These are phyloP conservation scores for Posidonia australis DNA, from an alignment of 106 monocot species.

Conservation along the genomic window DNA sequence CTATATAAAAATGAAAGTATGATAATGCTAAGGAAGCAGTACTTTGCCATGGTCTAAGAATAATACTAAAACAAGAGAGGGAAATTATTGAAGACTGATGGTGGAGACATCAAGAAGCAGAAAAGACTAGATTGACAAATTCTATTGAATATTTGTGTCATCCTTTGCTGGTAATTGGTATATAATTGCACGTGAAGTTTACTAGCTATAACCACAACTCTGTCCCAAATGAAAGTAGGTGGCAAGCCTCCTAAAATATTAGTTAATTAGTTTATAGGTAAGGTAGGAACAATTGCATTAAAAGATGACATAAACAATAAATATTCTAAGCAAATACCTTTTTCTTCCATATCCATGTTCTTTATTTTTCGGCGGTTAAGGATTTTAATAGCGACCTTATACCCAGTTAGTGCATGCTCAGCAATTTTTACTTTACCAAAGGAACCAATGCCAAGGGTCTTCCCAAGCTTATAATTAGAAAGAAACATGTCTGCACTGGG, in stretches of 20 bases:
- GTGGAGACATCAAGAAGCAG: too few relatives aligned
- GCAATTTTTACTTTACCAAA: constrained; percentile 29
- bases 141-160: too few relatives aligned
- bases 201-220: neutral
- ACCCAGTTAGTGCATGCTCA: constrained; percentile 20
- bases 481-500: constrained; percentile 7
- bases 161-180: too few relatives aligned
- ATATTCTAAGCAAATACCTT: constrained; percentile 5
- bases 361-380: constrained; percentile 24
- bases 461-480: constrained; percentile 23
- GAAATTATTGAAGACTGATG: too few relatives aligned
- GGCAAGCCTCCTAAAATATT: too few relatives aligned
- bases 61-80: too few relatives aligned
- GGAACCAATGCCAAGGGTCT: constrained; percentile 27
- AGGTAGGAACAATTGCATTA: neutral
- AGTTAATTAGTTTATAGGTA: too few relatives aligned
- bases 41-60: too few relatives aligned
- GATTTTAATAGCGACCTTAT: constrained; percentile 26
- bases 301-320: neutral
- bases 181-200: neutral
- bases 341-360: constrained; percentile 29
- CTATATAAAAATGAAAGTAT: too few relatives aligned
- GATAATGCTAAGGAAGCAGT: too few relatives aligned
- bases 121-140: too few relatives aligned
- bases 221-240: neutral